Percentiles rank a stretch among this genome's conserved stretches.
phyloP scores from a whole-genome alignment of 257 asterid genomes.

The Verbena officinalis region DNA sequence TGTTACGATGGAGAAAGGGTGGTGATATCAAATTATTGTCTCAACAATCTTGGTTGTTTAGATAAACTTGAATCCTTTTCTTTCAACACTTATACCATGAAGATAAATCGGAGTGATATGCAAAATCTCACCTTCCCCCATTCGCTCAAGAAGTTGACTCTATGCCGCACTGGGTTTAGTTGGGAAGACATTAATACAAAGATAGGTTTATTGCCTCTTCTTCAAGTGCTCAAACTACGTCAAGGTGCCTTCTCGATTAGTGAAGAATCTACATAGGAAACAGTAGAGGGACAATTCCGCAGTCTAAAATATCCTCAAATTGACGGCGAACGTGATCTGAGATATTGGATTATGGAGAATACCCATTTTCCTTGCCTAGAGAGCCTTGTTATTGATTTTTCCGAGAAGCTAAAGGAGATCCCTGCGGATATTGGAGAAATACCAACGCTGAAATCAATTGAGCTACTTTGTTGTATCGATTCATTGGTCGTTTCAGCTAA shows the following conservation, averaged over 20 bases:
- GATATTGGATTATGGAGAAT: background rate
- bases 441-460: conserved; percentile 18
- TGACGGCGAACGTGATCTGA: too few relatives aligned
- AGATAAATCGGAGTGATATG: too few relatives aligned
- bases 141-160: conserved; percentile 12
- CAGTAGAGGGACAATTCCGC: conserved; percentile 14
- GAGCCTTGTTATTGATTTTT: background rate
- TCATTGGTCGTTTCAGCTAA: background rate
- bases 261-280: background rate
- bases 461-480: background rate
- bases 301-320: background rate
- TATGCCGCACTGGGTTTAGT: background rate
- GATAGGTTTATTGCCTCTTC: background rate
- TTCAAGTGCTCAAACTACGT: conserved; percentile 3
- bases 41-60: conserved; percentile 1
- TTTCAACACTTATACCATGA: too few relatives aligned
- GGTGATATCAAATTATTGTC: background rate
- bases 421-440: background rate
- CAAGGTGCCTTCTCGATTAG: too few relatives aligned
- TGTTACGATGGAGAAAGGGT: background rate
- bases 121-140: background rate
- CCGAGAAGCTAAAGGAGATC: background rate
- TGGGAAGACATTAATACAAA: conserved; percentile 14
- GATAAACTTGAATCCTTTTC: background rate
- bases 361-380: conserved; percentile 16